Base-by-base conservation (phyloP, 2,329 filamentous ascomycete genomes). In the Macrophomina tecta region DNA sequence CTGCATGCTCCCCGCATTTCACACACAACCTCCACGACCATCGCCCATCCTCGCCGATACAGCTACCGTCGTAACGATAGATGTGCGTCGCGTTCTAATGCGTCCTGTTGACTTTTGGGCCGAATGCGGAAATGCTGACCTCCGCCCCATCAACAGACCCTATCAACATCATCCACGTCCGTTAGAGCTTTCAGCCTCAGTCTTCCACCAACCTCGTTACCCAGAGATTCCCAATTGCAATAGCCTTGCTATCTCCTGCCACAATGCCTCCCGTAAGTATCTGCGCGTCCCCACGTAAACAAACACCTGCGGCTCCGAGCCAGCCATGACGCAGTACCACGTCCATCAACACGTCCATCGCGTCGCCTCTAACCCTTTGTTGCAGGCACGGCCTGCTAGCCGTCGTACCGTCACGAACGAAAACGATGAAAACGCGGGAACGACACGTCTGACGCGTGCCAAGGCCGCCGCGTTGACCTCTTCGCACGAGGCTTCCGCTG, bases 371-470 rank as follows among this genome's bases (percentile, higher is more conserved):
- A 84, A 85, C 80, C 73, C 69, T 69, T 72, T 56, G 69, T 71
- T 48, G 75, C 60, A 90, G 90, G 87, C 85, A 84, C 90, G 91
- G 81, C 84, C 87, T 78, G 84, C 89, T 75, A 88, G 91, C 81
- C 87, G 89, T 78, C 90, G 93, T 82, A 87, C 89, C 78, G 86
- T 90, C 74, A 91, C 90, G 71, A 95, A 96, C 80, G 94, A 97
- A 84, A 97, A 97, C 78, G 94, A 97, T 79, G 95, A 97, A 84
- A 97, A 97, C 79, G 80, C 79, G 68, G 81, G 84, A 68, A 89
- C 91, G 69, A 92, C 91, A 82, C 93, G 94, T 82, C 84, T 97
- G 78, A 98, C 95, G 74, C 89, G 95, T 82, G 94, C 95, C 72
- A 97, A 98, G 83, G 89, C 93, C 63, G 92, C 93, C 67, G 90